Evolutionary conservation across 768 basidiomycete species (phyloP).

Genomic region (Podaxis rugospora): DNA sequence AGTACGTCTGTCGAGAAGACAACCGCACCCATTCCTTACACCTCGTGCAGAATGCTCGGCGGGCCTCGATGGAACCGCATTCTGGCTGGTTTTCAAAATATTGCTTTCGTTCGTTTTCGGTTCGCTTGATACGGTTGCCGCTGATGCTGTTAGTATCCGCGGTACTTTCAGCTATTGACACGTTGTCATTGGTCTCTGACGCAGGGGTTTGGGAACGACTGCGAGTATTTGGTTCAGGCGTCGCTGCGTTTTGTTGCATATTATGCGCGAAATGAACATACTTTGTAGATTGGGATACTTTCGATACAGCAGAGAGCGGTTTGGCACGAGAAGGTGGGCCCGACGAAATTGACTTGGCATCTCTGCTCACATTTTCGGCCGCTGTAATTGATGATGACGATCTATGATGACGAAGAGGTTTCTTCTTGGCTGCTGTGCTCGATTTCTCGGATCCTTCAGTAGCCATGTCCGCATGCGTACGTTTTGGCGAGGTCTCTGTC

Average conservation of each 20-base stretch:
- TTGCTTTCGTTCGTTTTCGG: slow-evolving; percentile 57
- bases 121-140: slow-evolving; percentile 42
- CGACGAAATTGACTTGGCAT: not conserved
- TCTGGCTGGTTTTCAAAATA: slow-evolving; percentile 61
- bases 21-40: slow-evolving; percentile 57
- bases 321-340: not conserved
- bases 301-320: not conserved
- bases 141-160: slow-evolving; percentile 20
- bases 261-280: not conserved
- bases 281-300: slow-evolving; percentile 1
- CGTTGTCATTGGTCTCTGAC: slow-evolving; percentile 31
- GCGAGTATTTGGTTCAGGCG: not conserved
- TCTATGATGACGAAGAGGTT: not conserved
- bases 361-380: not conserved
- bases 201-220: slow-evolving; percentile 7
- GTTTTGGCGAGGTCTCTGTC: slow-evolving; percentile 9
- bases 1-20: slow-evolving; percentile 50
- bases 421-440: not conserved
- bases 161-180: slow-evolving; percentile 52
- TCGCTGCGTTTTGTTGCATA: too few species aligned
- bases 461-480: not conserved
- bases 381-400: slow-evolving; percentile 1
- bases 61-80: slow-evolving; percentile 51
- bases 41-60: slow-evolving; percentile 52
- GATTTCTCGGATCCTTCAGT: not conserved